These are phyloP conservation scores for Psilocybe subaeruginosa DNA, from an alignment of 768 basidiomycete species.

Conservation along the genomic window DNA sequence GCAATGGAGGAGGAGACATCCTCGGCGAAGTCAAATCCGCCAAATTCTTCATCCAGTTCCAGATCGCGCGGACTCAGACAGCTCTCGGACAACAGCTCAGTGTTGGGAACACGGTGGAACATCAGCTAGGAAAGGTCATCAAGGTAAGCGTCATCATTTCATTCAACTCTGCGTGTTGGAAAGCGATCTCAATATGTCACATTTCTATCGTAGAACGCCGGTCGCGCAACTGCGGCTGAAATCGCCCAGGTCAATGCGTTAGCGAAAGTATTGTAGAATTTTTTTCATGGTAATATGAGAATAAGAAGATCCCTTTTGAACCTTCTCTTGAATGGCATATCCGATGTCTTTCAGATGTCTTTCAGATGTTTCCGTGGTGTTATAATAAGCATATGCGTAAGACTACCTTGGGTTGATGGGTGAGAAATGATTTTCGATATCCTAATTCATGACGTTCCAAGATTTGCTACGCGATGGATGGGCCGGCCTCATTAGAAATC, in stretches of 20 bases:
- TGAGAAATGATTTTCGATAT: too few species aligned
- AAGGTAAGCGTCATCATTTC: conserved; percentile 9
- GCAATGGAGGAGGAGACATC: conserved; percentile 5
- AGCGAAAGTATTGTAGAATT: conserved; percentile 14
- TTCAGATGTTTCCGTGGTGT: too few species aligned
- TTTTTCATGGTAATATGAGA: not conserved
- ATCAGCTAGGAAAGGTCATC: conserved; percentile 17
- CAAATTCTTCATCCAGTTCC: conserved; percentile 23
- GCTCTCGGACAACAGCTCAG: conserved; percentile 10
- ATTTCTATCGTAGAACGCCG: conserved; percentile 9
- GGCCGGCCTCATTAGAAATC: too few species aligned
- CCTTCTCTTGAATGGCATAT: not conserved
- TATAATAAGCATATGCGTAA: too few species aligned
- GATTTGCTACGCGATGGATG: too few species aligned
- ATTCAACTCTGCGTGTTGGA: too few species aligned
- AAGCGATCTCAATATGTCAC: too few species aligned
- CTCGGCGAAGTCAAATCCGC: conserved; percentile 12
- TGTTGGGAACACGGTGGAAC: conserved; percentile 15
- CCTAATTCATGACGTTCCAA: too few species aligned
- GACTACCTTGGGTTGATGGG: too few species aligned
- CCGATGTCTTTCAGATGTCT: too few species aligned
- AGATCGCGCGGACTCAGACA: conserved; percentile 15
- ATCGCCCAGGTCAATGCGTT: conserved; percentile 16
- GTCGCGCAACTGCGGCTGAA: conserved; percentile 12
- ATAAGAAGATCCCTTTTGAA: not conserved